Percentiles rank a stretch among this genome's conserved stretches.
phyloP scores from a whole-genome alignment of 202 grass and related monocot genomes.

The Bolboschoenoplectus hybrid region DNA sequence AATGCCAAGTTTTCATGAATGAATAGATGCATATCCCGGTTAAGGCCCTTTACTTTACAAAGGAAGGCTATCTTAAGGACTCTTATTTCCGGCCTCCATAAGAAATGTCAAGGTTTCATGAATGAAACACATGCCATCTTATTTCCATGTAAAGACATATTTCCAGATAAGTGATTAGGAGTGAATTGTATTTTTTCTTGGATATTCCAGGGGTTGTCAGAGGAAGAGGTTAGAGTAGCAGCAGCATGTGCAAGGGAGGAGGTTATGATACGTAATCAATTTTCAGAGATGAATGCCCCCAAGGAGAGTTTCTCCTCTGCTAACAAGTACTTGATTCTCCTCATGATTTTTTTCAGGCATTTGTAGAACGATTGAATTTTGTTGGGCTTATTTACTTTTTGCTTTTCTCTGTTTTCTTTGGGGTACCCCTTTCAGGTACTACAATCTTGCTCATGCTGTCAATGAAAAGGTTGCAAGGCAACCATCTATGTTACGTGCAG shows the following conservation, averaged over 20 bases:
- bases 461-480: constrained; percentile 85
- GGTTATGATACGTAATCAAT: constrained; percentile 97
- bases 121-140: constrained; percentile 26
- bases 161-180: neutral
- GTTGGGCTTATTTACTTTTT: constrained; percentile 6
- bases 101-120: neutral
- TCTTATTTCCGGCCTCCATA: neutral
- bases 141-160: neutral
- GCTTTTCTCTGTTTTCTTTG: constrained; percentile 21
- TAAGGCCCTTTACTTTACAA: too few relatives aligned
- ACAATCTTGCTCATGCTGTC: constrained; percentile 93
- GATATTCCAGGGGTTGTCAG: constrained; percentile 75
- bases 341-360: constrained; percentile 30
- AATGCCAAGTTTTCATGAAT: neutral
- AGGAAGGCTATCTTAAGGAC: too few relatives aligned
- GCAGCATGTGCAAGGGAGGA: constrained; percentile 93
- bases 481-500: constrained; percentile 81
- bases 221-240: constrained; percentile 94
- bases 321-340: constrained; percentile 77
- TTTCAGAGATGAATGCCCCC: constrained; percentile 98
- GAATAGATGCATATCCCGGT: neutral
- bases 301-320: constrained; percentile 67
- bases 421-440: constrained; percentile 66
- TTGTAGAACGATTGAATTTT: constrained; percentile 29
- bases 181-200: constrained; percentile 21